These are phyloP conservation scores for Boletus fagicola DNA, from an alignment of 768 basidiomycete genomes.

Conservation along the genomic window DNA sequence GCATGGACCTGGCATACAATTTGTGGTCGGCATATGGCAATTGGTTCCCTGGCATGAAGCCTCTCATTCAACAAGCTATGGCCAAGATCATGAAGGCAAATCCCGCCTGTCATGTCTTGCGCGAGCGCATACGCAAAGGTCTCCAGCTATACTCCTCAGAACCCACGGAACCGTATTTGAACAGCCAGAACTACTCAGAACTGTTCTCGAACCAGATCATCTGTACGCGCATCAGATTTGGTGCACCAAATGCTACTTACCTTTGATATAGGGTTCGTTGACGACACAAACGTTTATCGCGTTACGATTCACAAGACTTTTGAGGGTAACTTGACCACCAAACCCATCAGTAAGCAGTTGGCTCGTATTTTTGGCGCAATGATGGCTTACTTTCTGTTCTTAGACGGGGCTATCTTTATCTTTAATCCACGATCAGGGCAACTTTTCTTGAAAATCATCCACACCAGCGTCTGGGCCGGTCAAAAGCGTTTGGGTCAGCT, in stretches of 20 bases:
- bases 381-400: not conserved
- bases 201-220: slow-evolving; percentile 98
- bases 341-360: slow-evolving; percentile 79
- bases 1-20: slow-evolving; percentile 98
- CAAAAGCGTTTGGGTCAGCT: slow-evolving; percentile 99
- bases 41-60: slow-evolving; percentile 99
- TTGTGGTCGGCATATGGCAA: slow-evolving; percentile 98
- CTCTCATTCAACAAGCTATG: slow-evolving; percentile 97
- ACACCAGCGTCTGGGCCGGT: slow-evolving; percentile 99
- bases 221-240: slow-evolving; percentile 45
- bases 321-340: slow-evolving; percentile 99
- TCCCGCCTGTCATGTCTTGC: slow-evolving; percentile 93
- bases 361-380: not conserved
- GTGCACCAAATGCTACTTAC: slow-evolving; percentile 6
- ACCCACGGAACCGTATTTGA: slow-evolving; percentile 97
- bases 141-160: slow-evolving; percentile 98
- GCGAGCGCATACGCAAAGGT: slow-evolving; percentile 98
- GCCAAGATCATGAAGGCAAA: slow-evolving; percentile 99
- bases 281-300: slow-evolving; percentile 99
- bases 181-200: slow-evolving; percentile 97
- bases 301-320: slow-evolving; percentile 99
- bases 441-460: slow-evolving; percentile 97
- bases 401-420: slow-evolving; percentile 95
- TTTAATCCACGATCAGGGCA: slow-evolving; percentile 99
- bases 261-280: slow-evolving; percentile 82